Evolutionary conservation across 2,329 filamentous ascomycete species (phyloP).

Genomic region (Monilinia fructigena): DNA sequence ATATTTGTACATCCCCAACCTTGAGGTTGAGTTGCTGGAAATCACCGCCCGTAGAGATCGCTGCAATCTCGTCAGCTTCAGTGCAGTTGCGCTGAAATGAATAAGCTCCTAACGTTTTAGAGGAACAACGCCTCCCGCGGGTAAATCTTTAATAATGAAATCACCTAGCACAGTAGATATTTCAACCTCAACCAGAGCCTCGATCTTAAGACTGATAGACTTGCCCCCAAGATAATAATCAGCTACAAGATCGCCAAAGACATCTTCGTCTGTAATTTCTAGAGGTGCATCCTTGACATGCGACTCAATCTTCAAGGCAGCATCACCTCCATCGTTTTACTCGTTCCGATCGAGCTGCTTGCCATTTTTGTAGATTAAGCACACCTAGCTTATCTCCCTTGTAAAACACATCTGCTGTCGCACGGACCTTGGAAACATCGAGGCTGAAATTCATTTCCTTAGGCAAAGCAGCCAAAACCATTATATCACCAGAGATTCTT

Average conservation of each 20-base stretch:
- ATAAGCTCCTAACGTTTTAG: slow-evolving; percentile 84
- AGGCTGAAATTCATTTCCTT: slow-evolving; percentile 84
- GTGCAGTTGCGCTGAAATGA: slow-evolving; percentile 42
- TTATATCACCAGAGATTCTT: slow-evolving; percentile 77
- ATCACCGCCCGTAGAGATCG: slow-evolving; percentile 53
- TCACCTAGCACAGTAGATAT: slow-evolving; percentile 79
- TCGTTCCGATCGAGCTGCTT: slow-evolving; percentile 76
- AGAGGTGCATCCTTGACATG: slow-evolving; percentile 76
- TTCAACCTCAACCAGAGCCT: slow-evolving; percentile 78
- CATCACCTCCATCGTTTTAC: slow-evolving; percentile 58
- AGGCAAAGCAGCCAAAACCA: slow-evolving; percentile 75
- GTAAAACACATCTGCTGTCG: slow-evolving; percentile 79
- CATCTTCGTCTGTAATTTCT: slow-evolving; percentile 73
- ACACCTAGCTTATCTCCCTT: slow-evolving; percentile 74
- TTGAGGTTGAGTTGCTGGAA: slow-evolving; percentile 55
- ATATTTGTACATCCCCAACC: slow-evolving; percentile 68
- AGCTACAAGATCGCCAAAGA: slow-evolving; percentile 80
- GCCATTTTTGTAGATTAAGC: slow-evolving; percentile 78
- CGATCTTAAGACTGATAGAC: slow-evolving; percentile 68
- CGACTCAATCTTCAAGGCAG: slow-evolving; percentile 71
- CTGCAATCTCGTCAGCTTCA: slow-evolving; percentile 47
- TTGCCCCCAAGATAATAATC: slow-evolving; percentile 72
- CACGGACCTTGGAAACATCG: slow-evolving; percentile 72
- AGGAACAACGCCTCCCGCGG: slow-evolving; percentile 79
- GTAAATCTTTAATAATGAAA: slow-evolving; percentile 78